Conservation (phyloP, 2,329 filamentous ascomycete species). For the Talaromyces piceae region DNA sequence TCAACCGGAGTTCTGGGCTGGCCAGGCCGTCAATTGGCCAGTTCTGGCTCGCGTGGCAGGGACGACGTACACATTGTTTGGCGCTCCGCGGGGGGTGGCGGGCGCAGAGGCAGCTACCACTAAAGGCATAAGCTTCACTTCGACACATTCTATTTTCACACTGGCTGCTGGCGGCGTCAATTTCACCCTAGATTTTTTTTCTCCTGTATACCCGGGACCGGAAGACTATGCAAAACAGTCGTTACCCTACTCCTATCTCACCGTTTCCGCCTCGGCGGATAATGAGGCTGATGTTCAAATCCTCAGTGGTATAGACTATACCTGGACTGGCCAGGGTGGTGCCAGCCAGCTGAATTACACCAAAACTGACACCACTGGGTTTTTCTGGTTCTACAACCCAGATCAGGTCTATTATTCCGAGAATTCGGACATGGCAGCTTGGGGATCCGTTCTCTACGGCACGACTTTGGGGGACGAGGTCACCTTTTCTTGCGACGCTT, state of each 20-base stretch:
- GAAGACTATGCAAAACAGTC: constrained; percentile 37
- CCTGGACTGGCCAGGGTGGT: constrained; percentile 33
- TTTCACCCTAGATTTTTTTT: constrained; percentile 39
- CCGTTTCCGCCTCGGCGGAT: constrained; percentile 24
- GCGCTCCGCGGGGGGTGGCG: constrained; percentile 22
- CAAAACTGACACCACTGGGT: constrained; percentile 16
- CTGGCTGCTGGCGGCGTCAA: constrained; percentile 29
- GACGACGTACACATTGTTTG: constrained; percentile 36
- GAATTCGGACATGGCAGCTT: constrained; percentile 34
- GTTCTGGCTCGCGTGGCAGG: constrained; percentile 37
- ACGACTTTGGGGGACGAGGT: constrained; percentile 23
- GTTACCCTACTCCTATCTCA: constrained; percentile 39
- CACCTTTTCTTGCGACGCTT: not conserved
- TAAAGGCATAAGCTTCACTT: constrained; percentile 31
- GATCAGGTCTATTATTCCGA: constrained; percentile 28
- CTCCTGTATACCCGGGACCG: constrained; percentile 33
- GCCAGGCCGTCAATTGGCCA: constrained; percentile 35
- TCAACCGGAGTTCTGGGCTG: constrained; percentile 38
- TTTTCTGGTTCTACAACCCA: constrained; percentile 28
- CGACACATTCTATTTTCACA: constrained; percentile 36
- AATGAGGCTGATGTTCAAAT: constrained; percentile 29
- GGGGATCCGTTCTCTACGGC: constrained; percentile 37
- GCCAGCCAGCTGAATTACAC: constrained; percentile 20
- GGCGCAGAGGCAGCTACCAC: constrained; percentile 27
- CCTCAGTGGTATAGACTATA: constrained; percentile 38